phyloP scores from a whole-genome alignment of 805 yeast species.

The Blastobotrys americana region DNA sequence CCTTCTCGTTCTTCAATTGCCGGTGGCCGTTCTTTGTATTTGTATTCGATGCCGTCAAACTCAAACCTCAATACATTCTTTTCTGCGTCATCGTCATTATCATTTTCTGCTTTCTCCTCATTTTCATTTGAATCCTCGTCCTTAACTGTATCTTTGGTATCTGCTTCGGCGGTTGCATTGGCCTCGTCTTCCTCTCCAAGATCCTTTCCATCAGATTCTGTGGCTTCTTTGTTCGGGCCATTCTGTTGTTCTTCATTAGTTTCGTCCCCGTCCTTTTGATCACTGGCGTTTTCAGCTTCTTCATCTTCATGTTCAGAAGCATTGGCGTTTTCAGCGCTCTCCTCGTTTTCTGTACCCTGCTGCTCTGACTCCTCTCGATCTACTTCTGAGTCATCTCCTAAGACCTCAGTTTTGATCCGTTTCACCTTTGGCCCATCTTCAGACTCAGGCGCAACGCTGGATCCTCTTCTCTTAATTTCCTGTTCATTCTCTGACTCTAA shows the following conservation, averaged over 20 bases:
- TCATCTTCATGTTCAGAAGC: conserved; percentile 4
- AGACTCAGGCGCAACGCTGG: background rate
- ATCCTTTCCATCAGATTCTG: conserved; percentile 10
- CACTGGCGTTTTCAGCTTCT: conserved; percentile 7
- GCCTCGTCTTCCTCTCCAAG: conserved; percentile 10
- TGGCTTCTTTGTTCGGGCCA: conserved; percentile 3
- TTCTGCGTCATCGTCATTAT: conserved; percentile 25
- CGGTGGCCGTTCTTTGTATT: conserved; percentile 87
- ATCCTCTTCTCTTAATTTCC: conserved; percentile 21
- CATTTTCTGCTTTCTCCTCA: conserved; percentile 25
- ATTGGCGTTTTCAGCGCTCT: conserved; percentile 15
- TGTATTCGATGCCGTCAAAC: conserved; percentile 72
- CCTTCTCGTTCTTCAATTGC: conserved; percentile 92
- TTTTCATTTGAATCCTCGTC: conserved; percentile 25
- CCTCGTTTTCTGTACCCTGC: too few species aligned
- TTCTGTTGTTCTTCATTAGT: background rate
- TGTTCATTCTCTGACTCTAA: background rate
- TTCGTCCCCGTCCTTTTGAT: conserved; percentile 2
- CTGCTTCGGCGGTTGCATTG: conserved; percentile 9
- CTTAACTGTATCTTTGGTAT: conserved; percentile 13
- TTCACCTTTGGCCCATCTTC: conserved; percentile 5
- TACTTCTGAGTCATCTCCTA: conserved; percentile 14
- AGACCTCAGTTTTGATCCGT: background rate
- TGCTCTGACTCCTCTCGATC: conserved; percentile 14
- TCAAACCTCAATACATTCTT: conserved; percentile 42